Evolutionary conservation across 2,329 filamentous ascomycete species (phyloP).

Genomic region (Purpureocillium lavendulum): DNA sequence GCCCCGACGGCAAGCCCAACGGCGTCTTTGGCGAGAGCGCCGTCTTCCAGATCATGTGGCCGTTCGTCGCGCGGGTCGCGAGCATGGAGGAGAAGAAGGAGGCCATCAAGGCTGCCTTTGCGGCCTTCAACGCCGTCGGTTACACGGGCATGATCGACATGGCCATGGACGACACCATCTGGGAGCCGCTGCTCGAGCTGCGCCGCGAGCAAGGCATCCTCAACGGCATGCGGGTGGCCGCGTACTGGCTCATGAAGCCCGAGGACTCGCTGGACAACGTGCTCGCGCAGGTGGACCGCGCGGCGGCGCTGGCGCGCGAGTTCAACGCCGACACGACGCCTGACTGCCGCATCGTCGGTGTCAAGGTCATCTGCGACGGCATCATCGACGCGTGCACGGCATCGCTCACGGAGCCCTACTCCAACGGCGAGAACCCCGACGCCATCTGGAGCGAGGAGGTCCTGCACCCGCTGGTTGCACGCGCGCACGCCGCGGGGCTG

Average conservation of each 20-base stretch:
- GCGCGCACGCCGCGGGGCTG: slow-evolving; percentile 43
- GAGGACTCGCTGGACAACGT: slow-evolving; percentile 28
- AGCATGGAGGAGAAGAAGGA: slow-evolving; percentile 38
- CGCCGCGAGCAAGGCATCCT: slow-evolving; percentile 22
- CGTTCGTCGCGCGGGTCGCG: slow-evolving; percentile 38
- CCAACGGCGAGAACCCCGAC: slow-evolving; percentile 34
- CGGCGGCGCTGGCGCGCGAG: slow-evolving; percentile 31
- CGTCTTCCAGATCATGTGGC: slow-evolving; percentile 46
- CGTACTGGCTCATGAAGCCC: slow-evolving; percentile 50
- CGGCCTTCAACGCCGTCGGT: slow-evolving; percentile 40
- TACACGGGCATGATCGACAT: slow-evolving; percentile 51
- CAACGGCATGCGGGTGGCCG: slow-evolving; percentile 35
- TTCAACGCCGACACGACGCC: slow-evolving; percentile 26
- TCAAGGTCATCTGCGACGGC: slow-evolving; percentile 59
- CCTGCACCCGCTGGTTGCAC: slow-evolving; percentile 43
- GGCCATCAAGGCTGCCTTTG: slow-evolving; percentile 38
- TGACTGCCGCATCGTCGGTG: slow-evolving; percentile 43
- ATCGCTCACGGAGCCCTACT: slow-evolving; percentile 50
- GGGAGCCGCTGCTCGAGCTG: slow-evolving; percentile 41
- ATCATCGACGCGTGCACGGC: slow-evolving; percentile 59
- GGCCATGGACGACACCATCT: slow-evolving; percentile 52
- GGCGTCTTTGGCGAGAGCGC: slow-evolving; percentile 45
- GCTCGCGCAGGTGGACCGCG: slow-evolving; percentile 39
- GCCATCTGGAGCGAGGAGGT: slow-evolving; percentile 47
- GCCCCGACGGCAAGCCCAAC: slow-evolving; percentile 34